Base-by-base conservation (phyloP, 495 filamentous ascomycete species). In the Xylaria sp. region DNA sequence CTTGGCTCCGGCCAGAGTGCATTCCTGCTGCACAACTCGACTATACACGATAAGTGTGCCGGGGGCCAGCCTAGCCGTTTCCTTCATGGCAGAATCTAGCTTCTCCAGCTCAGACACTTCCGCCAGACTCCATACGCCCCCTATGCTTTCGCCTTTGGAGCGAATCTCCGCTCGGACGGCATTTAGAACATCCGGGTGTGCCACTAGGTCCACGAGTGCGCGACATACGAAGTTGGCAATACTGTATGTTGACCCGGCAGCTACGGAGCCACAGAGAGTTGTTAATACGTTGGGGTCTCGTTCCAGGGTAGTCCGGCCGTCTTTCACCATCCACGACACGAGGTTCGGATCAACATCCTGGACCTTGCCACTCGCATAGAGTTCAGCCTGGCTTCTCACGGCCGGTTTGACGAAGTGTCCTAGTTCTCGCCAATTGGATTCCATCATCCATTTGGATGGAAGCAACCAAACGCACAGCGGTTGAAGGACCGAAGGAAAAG, bases 371-470 rank as follows among this genome's bases (percentile, higher is more conserved):
- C 24, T 53, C n/a, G 50, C 19, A 19, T 53, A 53, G 50, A 26
- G 2, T 2, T 53, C 12, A 17, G 50, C 21, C 50, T 53, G n/a
- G 7, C 21, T 21, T 19, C 21, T 53, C 12, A 53, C 50, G 8
- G 50, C 50, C 50, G 50, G 50, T 53, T 26, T 53, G 12, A 53
- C 50, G 50, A 53, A 53, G 7, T 53, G 3, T 21, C 21, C 19
- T 19, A 53, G 15, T 24, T 53, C 50, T 53, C 50, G 50, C 50
- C 50, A 53, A 26, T 53, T 53, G 50, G 50, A 53, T 26, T 53
- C 50, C 50, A 53, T 53, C 24, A 7, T 53, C 50, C 21, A 53
- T 26, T 53, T 53, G 50, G 50, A 7, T 24, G 50, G 50, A 19
- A 26, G 21, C 24, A 53, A 26, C 50, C 21, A 53, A 12, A 53